These are phyloP conservation scores for Chrysoporthe cubensis DNA, from an alignment of 2,329 filamentous ascomycete genomes.

Conservation along the genomic window DNA sequence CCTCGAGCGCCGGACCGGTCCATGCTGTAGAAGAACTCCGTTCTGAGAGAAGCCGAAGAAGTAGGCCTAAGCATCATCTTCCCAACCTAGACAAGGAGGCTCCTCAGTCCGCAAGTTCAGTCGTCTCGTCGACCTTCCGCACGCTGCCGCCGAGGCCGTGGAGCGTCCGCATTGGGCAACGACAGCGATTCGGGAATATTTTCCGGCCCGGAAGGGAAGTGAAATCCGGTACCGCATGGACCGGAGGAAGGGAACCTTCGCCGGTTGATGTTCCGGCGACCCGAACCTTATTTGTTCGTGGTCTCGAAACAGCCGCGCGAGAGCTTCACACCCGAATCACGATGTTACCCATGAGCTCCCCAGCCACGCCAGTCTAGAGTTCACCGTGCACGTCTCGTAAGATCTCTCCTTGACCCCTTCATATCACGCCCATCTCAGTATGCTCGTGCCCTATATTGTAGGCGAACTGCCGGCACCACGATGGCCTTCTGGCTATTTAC, in stretches of 20 bases:
- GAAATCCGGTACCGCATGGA: background rate
- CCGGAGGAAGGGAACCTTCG: background rate
- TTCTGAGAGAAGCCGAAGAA: background rate
- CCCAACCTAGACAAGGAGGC: too few relatives aligned
- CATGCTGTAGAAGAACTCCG: background rate
- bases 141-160: too few relatives aligned
- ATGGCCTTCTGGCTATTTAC: background rate
- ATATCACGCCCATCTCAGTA: background rate
- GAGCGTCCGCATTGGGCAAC: background rate
- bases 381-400: background rate
- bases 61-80: too few relatives aligned
- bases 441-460: too few relatives aligned
- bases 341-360: background rate
- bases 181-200: background rate
- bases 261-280: background rate
- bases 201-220: background rate
- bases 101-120: too few relatives aligned
- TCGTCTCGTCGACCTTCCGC: too few relatives aligned
- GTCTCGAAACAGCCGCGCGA: background rate
- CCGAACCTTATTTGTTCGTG: background rate
- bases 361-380: background rate
- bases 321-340: background rate
- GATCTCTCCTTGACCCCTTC: constrained; percentile 34
- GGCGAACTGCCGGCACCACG: background rate
- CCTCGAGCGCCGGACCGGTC: too few relatives aligned